Evolutionary conservation across 2,329 filamentous ascomycete genomes (phyloP).

Genomic region (Apiospora sp.): DNA sequence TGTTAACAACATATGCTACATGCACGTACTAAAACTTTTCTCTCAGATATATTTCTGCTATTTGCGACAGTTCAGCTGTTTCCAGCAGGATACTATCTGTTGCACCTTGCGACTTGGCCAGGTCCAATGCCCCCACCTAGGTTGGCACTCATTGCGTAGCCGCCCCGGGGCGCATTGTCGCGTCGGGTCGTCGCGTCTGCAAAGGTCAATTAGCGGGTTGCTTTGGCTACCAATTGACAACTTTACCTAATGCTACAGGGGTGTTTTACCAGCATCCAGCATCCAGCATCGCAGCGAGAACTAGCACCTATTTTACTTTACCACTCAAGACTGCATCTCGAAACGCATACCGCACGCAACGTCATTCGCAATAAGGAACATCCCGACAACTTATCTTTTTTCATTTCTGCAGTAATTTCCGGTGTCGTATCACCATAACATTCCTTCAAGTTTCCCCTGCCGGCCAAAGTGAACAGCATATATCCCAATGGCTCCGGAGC

Average conservation of each 20-base stretch:
- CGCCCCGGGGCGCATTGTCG: too few species aligned
- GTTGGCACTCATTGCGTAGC: too few species aligned
- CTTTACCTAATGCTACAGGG: background rate
- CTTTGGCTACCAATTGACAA: background rate
- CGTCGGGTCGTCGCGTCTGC: too few species aligned
- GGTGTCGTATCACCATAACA: background rate
- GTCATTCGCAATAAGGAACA: background rate
- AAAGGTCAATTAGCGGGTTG: background rate
- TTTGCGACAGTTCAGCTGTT: too few species aligned
- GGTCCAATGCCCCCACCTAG: too few species aligned
- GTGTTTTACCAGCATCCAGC: background rate
- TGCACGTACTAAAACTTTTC: too few species aligned
- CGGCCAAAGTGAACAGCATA: background rate
- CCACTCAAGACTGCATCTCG: background rate
- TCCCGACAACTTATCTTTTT: background rate
- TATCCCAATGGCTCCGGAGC: constrained; percentile 25
- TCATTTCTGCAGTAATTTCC: background rate
- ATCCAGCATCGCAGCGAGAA: background rate
- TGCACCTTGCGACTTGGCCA: too few species aligned
- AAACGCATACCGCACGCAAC: background rate
- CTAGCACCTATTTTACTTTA: background rate
- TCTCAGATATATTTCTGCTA: too few species aligned
- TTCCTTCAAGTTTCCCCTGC: background rate
- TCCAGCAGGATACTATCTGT: too few species aligned
- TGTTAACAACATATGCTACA: too few species aligned